Evolutionary conservation across 2,329 filamentous ascomycete genomes (phyloP), one percentile per base, ranked within the genome.

Genomic region (Alternaria brassicae): DNA sequence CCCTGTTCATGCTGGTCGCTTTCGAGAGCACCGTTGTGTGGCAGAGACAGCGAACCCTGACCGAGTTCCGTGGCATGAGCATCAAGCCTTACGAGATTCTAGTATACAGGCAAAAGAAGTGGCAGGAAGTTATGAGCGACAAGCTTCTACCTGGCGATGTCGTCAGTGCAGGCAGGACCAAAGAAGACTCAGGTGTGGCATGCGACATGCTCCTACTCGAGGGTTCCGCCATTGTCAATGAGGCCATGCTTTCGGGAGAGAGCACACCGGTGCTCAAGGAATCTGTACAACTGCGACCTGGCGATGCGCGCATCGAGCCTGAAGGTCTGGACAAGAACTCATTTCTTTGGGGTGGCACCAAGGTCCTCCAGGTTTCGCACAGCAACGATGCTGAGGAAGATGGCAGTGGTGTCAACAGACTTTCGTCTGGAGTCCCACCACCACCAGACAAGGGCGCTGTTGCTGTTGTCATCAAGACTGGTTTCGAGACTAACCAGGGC

Each of bases 1-100:
- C 96, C 0, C 88, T 99, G 21, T 93, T 98, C 82, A 99, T 99
- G 96, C 87, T 99, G 56, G 92, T 99, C 68, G 89, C 88, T 59
- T 99, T 99, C 71, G 95, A 99, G 82, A 97, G 93, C 78, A 99
- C 95, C 2, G 96, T 99, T 36, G 96, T 99, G 15, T 99, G 95
- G 96, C 95, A 99, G 82, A 89, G 95, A 61, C 95, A 99, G 85
- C 87, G 94, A 68, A 99, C 96, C 2, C 81, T 99, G 67, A 96
- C 87, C 74, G 95, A 99, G 80, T 99, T 99, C 82, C 92, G 95
- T 49, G 93, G 94, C 69, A 99, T 99, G 96, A 96, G 92, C 84
- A 97, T 99, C 81, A 97, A 99, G 83, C 96, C 95, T 12, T 98
- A 98, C 78, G 91, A 95, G 62, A 88, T 98, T 68, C 96, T 90